phyloP scores from a whole-genome alignment of 2,329 filamentous ascomycete species.

The Venturia aucupariae region DNA sequence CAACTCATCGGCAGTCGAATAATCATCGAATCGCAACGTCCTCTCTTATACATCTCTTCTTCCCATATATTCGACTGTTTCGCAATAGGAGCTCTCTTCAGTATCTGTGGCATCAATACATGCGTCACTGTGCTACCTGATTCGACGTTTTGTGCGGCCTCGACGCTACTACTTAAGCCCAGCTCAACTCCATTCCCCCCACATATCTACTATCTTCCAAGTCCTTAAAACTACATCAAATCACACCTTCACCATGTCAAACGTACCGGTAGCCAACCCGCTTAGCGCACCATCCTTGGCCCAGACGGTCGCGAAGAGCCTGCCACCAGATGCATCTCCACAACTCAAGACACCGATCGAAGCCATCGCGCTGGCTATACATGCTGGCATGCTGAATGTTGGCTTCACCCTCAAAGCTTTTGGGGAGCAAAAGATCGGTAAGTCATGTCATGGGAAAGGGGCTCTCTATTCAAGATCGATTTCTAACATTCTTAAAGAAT shows the following conservation, averaged over 20 bases:
- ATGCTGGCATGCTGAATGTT: conserved; percentile 72
- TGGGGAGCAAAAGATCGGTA: conserved; percentile 65
- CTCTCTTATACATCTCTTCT: neutral
- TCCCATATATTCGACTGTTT: no score
- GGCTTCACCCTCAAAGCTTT: conserved; percentile 76
- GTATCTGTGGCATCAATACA: neutral
- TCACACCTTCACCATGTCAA: neutral
- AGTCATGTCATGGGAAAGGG: conserved; percentile 16
- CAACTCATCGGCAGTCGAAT: no score
- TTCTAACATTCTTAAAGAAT: conserved; percentile 14
- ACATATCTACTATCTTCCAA: neutral
- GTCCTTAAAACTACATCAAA: neutral
- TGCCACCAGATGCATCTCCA: conserved; percentile 30
- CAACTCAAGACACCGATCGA: conserved; percentile 63
- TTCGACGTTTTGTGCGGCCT: neutral
- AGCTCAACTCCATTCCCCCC: neutral
- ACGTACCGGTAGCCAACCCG: neutral
- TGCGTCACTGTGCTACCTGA: neutral
- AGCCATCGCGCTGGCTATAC: conserved; percentile 71
- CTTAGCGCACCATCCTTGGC: conserved; percentile 23
- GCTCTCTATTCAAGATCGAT: neutral
- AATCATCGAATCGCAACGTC: neutral
- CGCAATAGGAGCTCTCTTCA: no score
- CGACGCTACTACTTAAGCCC: neutral
- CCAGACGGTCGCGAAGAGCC: conserved; percentile 34